These are phyloP conservation scores for Litsea cubeba DNA, from an alignment of 164 flowering plant species.

Conservation along the genomic window DNA sequence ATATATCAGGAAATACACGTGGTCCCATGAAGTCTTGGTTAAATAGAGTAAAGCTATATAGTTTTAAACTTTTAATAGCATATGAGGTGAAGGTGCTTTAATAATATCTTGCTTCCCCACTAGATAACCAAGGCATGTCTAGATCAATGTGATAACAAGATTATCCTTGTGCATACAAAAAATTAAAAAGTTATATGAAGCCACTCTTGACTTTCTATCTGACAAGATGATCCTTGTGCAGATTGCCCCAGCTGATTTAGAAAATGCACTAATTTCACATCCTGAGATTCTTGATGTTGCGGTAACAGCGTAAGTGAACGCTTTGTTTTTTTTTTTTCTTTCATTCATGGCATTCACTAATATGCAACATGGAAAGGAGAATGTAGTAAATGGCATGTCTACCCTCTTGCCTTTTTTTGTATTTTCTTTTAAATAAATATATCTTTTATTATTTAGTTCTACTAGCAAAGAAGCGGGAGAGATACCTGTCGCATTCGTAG, in stretches of 20 bases:
- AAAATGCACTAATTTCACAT: slow-evolving; percentile 54
- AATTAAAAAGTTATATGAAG: background rate
- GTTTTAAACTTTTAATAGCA: no score
- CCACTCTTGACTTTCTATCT: background rate
- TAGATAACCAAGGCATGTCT: no score
- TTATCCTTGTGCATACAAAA: background rate
- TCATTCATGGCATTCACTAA: background rate
- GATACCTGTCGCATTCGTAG: slow-evolving; percentile 70
- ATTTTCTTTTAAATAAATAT: background rate
- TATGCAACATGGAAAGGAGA: background rate
- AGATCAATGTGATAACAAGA: no score
- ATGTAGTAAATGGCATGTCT: background rate
- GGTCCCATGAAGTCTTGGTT: no score
- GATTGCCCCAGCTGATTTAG: slow-evolving; percentile 90
- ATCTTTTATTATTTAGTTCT: slow-evolving; percentile 21
- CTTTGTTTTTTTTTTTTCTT: background rate
- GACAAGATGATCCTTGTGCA: slow-evolving; percentile 22
- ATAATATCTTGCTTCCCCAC: no score
- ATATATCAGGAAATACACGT: no score
- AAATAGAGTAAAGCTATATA: no score
- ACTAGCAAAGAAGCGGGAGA: slow-evolving; percentile 58
- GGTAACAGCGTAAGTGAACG: slow-evolving; percentile 48
- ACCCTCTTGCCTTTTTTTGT: background rate
- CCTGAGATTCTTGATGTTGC: slow-evolving; percentile 76
- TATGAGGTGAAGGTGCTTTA: no score